Base-by-base conservation (phyloP, 345 rosid genomes). In the Sapria himalayana region DNA sequence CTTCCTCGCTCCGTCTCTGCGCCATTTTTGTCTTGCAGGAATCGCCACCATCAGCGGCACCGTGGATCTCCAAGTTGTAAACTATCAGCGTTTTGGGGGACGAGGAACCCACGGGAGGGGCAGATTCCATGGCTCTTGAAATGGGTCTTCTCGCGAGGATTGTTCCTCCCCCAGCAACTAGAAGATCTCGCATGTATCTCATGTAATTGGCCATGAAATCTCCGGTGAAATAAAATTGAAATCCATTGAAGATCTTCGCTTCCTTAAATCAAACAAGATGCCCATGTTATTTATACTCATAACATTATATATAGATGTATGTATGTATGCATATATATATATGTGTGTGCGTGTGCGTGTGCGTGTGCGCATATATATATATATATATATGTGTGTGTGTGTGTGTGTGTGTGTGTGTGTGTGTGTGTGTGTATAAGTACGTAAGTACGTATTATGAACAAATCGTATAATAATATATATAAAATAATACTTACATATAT, bases 171-270 rank as follows among this genome's bases (percentile, higher is more conserved):
- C 77, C 93, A 40, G 82, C 72, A 47, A 56, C 31, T n/a, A 70
- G 41, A 38, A 89, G 65, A 36, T 79, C 98, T 62, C 74, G 84
- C 4, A 79, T 67, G 56, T 82, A 76, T 7, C 82, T 75, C 60
- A 59, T 76, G 71, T 76, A 79, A 8, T 91, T 65, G 33, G 74
- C 39, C 32, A 48, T 48, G n/a, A 78, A 89, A 49, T 84, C 84
- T 55, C 85, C 85, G 63, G 56, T 58, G 6, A 82, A 46, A 53
- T 72, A 82, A 63, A 78, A 76, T 60, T 58, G 59, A 9, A 49
- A 20, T 38, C 69, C 69, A 15, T 56, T 58, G 18, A 63, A 63
- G 31, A 67, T 15, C n/a, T n/a, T n/a, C n/a, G n/a, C n/a, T n/a
- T n/a, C n/a, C n/a, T n/a, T n/a, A n/a, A n/a, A n/a, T n/a, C n/a